phyloP scores from a whole-genome alignment of 2,329 filamentous ascomycete species.

The Hypoxylon sp. region DNA sequence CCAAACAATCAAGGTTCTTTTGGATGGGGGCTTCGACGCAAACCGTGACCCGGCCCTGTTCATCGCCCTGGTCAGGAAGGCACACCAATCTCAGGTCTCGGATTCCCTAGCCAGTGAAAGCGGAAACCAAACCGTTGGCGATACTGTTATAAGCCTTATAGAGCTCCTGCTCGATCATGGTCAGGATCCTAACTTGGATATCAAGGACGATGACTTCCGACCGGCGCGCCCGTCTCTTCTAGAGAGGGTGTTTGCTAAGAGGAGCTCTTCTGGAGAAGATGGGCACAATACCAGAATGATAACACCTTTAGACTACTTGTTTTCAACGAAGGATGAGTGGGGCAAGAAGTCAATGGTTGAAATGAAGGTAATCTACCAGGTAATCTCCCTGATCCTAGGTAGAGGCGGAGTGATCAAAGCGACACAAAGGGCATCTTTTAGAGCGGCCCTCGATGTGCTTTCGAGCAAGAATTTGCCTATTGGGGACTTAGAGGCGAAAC shows the following conservation, averaged over 20 bases:
- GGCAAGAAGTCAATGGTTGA: neutral
- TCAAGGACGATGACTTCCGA: neutral
- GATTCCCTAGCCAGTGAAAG: neutral
- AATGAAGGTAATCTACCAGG: neutral
- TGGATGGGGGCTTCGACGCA: constrained; percentile 12
- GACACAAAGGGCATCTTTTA: neutral
- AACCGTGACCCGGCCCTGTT: constrained; percentile 16
- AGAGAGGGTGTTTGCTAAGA: constrained; percentile 6
- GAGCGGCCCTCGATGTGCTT: neutral
- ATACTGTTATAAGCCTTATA: neutral
- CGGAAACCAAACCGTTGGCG: neutral
- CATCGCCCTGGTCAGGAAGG: neutral
- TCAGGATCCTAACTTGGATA: constrained; percentile 16
- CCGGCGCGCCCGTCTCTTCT: neutral
- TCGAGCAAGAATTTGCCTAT: neutral
- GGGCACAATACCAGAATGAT: neutral
- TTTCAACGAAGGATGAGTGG: neutral
- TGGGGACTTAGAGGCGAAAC: constrained; percentile 4
- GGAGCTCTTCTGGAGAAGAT: constrained; percentile 9
- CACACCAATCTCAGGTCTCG: neutral
- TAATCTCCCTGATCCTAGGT: constrained; percentile 1
- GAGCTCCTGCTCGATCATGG: constrained; percentile 12
- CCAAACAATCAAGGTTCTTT: constrained; percentile 4
- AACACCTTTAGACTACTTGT: constrained; percentile 26
- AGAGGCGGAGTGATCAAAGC: constrained; percentile 4